These are phyloP conservation scores for Aspergillus nanangensis DNA, from an alignment of 495 filamentous ascomycete genomes.

Conservation along the genomic window DNA sequence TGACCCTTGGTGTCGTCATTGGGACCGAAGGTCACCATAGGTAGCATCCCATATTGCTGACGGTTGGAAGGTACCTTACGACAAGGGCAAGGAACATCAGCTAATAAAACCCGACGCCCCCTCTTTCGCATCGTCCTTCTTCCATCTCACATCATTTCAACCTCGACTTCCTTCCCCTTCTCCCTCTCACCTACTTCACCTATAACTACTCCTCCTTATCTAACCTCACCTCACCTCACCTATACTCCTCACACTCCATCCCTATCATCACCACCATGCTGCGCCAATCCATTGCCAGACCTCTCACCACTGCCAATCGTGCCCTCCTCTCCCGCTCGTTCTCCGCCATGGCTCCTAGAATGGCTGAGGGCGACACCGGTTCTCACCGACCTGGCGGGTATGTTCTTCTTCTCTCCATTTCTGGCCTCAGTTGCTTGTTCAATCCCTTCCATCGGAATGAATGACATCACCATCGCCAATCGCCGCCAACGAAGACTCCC, in stretches of 20 bases:
- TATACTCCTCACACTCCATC: constrained; percentile 7
- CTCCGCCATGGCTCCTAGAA: constrained; percentile 55
- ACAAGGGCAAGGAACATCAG: constrained; percentile 4
- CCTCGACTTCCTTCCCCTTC: constrained; percentile 55
- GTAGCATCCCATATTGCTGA: too few relatives aligned
- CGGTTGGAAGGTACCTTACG: neutral
- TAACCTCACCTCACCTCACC: constrained; percentile 2
- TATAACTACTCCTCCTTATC: neutral
- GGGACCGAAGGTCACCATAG: constrained; percentile 3
- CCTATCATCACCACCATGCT: constrained; percentile 61
- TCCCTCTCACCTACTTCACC: neutral
- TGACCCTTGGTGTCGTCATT: constrained; percentile 19
- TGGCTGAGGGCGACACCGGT: constrained; percentile 68
- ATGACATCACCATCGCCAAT: constrained; percentile 18
- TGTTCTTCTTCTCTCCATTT: constrained; percentile 21
- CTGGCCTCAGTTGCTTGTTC: neutral
- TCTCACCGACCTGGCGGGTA: constrained; percentile 45
- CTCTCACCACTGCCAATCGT: constrained; percentile 48
- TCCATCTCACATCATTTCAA: constrained; percentile 45
- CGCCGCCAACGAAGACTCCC: neutral
- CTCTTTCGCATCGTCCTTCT: constrained; percentile 2
- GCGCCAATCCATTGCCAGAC: constrained; percentile 58
- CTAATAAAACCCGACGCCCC: constrained; percentile 1
- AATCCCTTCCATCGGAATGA: neutral
- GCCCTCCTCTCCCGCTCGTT: constrained; percentile 54